Evolutionary conservation across 169 alveolate species (phyloP).

Genomic region (Plasmodium gonderi): DNA sequence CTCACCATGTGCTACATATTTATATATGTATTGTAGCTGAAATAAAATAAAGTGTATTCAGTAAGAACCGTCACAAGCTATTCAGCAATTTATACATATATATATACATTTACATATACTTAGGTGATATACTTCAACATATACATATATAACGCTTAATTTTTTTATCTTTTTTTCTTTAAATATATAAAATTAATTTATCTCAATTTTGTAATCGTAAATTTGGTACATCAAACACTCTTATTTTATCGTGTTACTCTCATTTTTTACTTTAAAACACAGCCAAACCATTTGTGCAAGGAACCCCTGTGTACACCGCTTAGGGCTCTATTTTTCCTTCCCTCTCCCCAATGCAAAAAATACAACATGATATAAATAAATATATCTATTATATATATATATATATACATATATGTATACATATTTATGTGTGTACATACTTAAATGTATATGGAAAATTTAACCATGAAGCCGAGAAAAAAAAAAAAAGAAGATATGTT

Average conservation of each 20-base stretch:
- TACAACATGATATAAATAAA: neutral
- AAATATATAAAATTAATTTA: neutral
- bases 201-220: neutral
- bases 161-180: neutral
- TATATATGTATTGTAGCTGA: neutral
- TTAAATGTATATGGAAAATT: neutral
- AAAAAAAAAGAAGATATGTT: neutral
- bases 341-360: neutral
- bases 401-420: neutral
- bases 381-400: neutral
- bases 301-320: conserved; percentile 37
- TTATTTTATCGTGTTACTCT: neutral
- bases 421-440: neutral
- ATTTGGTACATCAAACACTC: neutral
- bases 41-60: neutral
- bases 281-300: neutral
- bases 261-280: conserved; percentile 1
- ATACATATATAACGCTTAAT: neutral
- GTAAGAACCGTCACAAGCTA: neutral
- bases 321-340: conserved; percentile 59
- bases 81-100: neutral
- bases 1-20: neutral
- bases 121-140: too few species aligned
- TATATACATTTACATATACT: neutral
- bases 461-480: neutral